Evolutionary conservation across 2,329 filamentous ascomycete species (phyloP).

Genomic region (Trichophyton schoenleinii): DNA sequence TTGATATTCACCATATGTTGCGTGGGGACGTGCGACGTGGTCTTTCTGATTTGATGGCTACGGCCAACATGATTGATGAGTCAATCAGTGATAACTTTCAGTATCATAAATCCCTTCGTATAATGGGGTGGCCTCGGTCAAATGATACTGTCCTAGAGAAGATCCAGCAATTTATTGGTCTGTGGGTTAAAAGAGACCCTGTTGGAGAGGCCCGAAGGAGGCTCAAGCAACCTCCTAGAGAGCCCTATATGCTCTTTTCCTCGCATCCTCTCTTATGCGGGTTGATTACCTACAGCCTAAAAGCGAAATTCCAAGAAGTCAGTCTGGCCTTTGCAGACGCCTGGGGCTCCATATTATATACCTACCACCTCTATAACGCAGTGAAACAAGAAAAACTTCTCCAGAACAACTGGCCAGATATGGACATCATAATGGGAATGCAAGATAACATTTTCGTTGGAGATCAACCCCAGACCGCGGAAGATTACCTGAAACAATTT

Average conservation of each 20-base stretch:
- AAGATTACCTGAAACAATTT: constrained; percentile 29
- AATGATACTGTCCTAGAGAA: constrained; percentile 18
- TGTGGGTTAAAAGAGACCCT: constrained; percentile 17
- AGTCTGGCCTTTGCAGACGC: constrained; percentile 26
- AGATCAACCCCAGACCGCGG: constrained; percentile 18
- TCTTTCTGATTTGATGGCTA: constrained; percentile 7
- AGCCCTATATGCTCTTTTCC: constrained; percentile 22
- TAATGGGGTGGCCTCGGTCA: constrained; percentile 19
- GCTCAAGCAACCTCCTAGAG: background rate
- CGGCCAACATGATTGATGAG: constrained; percentile 12
- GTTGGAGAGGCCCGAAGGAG: constrained; percentile 12
- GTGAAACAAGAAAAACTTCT: constrained; percentile 21
- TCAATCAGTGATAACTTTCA: constrained; percentile 20
- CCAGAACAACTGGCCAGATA: constrained; percentile 27
- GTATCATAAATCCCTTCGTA: constrained; percentile 22
- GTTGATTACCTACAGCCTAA: constrained; percentile 26
- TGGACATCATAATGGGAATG: constrained; percentile 25
- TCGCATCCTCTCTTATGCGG: constrained; percentile 31
- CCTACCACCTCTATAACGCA: constrained; percentile 35
- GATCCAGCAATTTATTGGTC: constrained; percentile 14
- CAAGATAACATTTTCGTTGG: constrained; percentile 30
- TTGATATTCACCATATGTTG: constrained; percentile 30
- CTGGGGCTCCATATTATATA: constrained; percentile 30
- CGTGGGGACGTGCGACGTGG: constrained; percentile 4
- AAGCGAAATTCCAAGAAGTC: constrained; percentile 21